Evolutionary conservation across 1,139 yeast genomes (phyloP), one percentile per base, ranked within the genome.

Genomic region (Kodamaea sp.): DNA sequence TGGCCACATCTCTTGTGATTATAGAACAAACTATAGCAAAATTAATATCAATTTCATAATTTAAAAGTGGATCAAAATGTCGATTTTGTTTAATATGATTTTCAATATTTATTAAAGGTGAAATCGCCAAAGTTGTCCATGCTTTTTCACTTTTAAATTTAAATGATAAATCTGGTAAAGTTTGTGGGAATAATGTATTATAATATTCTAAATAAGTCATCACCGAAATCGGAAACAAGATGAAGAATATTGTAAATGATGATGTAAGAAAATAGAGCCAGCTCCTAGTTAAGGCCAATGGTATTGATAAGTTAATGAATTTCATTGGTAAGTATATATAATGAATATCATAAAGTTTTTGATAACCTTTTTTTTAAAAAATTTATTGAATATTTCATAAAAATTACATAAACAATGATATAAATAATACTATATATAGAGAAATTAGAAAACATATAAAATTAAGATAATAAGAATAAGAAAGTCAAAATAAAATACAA

Each of bases 141-240:
- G 62, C 22, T 28, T 4, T 15, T 8, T 62, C 57, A 8, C n/a
- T 10, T 8, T 34, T 25, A 33, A 67, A 51, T 8, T 52, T 46
- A 5, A 68, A 48, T 1, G 66, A 63, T 1, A 64, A 45, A 8
- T 44, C 29, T 5, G 65, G 55, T 4, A 58, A 44, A 1, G 66
- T 57, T 6, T 50, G 50, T 2, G 75, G 75, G 11, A 70, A 56
- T 20, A 70, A 51, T 27, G 55, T 45, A 37, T 54, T 47, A 53
- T 68, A 67, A 49, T 70, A 65, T 47, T 62, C 62, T 45, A 60
- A 46, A 54, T 65, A 70, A 5, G 70, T 51, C 24, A 68, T 43
- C 10, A 63, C 41, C 0, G 76, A 64, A 44, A 66, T 54, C 2
- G 77, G 76, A 2, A 70, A 41, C 6, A 71, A 56, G 6, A 65